Evolutionary conservation across 1,139 yeast genomes (phyloP), one percentile per base, ranked within the genome.

Genomic region (Hemisphaericaspora subhashii): DNA sequence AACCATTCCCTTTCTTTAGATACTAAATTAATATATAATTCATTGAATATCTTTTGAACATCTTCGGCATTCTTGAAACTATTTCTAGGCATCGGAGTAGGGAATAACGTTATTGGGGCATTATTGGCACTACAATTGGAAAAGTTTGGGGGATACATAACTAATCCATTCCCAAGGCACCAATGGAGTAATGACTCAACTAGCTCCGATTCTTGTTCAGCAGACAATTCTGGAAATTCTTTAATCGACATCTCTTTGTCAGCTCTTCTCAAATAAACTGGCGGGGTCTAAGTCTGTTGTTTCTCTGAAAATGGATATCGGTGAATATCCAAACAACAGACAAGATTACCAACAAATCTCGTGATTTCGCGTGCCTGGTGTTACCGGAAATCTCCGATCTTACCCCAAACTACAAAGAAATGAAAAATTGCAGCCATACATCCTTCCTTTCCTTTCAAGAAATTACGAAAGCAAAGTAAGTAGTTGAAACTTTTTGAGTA

Each of bases 31-130:
- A 84, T 81, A 54, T 94, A 92, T 35, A 92, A 65, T 52, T 79
- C 76, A 55, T 90, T 88, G 68, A 81, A 92, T 11, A 65, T 56
- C 36, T 68, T 63, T 56, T 89, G 96, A n/a, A 89, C 83, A 6
- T 62, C 64, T 24, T 78, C 55, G 1, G 96, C 95, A 43, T 74
- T 71, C 14, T 78, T 68, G 56, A 87, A 90, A 37, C 86, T 80
- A 2, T 55, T 40, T 45, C 65, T 72, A 2, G 96, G 90, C 48
- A 90, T 81, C 9, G 96, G 96, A 0, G 98, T 86, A 3, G 98
- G 99, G 54, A 74, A 88, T 31, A 90, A 55, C 1, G 98, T 90
- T 10, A 88, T 80, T 18, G 98, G 98, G 3, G 96, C 96, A 43
- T 76, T 77, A 35, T 72, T 72, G 13, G 86, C 83, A 55, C 64